Evolutionary conservation across 176 grass and related monocot species (phyloP).

Genomic region (Pharus latifolius): DNA sequence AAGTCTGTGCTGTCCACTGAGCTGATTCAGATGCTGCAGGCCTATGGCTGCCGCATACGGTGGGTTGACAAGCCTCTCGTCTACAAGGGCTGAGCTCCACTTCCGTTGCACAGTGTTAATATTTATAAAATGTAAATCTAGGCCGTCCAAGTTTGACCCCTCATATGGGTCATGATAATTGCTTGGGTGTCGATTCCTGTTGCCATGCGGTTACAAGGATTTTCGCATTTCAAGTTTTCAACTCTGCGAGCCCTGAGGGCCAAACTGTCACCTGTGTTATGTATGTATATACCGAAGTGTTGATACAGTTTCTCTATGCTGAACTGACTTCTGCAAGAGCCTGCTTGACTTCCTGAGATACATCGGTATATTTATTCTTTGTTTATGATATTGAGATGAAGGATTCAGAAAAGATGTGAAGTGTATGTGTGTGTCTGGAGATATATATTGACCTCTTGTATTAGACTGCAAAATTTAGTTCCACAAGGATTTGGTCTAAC

Average conservation of each 20-base stretch:
- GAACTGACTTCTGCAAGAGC: background rate
- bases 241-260: background rate
- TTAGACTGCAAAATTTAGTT: too few species aligned
- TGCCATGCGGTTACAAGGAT: background rate
- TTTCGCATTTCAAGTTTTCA: background rate
- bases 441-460: too few species aligned
- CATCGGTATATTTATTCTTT: background rate
- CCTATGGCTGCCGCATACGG: conserved; percentile 63
- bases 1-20: conserved; percentile 51
- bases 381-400: background rate
- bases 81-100: conserved; percentile 41
- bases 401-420: background rate
- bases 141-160: background rate
- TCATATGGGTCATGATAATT: background rate
- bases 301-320: background rate
- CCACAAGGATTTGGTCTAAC: too few species aligned
- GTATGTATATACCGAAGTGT: background rate
- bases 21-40: conserved; percentile 65
- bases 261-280: background rate
- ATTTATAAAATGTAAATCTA: background rate
- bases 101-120: background rate
- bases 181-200: background rate
- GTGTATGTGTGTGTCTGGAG: background rate
- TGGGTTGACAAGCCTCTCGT: conserved; percentile 86
- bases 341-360: background rate